Conservation (phyloP, 2,329 filamentous ascomycete genomes). For the Talaromyces rugulosus region DNA sequence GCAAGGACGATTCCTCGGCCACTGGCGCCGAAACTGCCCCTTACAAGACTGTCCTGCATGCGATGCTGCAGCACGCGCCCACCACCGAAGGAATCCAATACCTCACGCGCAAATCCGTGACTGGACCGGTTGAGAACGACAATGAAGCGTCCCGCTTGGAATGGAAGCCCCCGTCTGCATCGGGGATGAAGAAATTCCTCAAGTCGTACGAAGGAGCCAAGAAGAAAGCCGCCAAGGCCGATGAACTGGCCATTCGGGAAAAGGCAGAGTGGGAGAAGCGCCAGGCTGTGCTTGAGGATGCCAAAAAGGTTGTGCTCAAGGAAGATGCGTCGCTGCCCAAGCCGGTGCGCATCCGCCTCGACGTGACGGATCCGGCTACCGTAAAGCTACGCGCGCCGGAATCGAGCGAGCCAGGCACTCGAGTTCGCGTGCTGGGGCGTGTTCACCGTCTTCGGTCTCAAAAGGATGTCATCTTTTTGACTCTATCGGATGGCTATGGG, state of each 20-base stretch:
- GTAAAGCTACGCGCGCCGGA: constrained; percentile 52
- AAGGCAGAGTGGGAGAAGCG: constrained; percentile 69
- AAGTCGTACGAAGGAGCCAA: constrained; percentile 70
- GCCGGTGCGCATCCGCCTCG: constrained; percentile 71
- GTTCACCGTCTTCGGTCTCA: constrained; percentile 78
- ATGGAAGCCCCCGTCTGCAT: constrained; percentile 81
- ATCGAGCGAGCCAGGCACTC: constrained; percentile 61
- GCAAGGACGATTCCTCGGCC: constrained; percentile 63
- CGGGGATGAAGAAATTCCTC: constrained; percentile 78
- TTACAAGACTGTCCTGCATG: constrained; percentile 76
- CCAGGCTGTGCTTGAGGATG: constrained; percentile 70
- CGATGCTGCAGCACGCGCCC: constrained; percentile 67
- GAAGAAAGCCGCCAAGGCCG: constrained; percentile 79
- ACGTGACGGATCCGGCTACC: constrained; percentile 60
- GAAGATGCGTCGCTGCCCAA: constrained; percentile 71
- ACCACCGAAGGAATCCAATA: constrained; percentile 56
- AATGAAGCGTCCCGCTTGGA: constrained; percentile 55
- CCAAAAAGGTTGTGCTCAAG: constrained; percentile 68
- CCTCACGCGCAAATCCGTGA: constrained; percentile 64
- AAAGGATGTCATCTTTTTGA: constrained; percentile 82
- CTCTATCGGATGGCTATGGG: constrained; percentile 78
- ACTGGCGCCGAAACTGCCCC: constrained; percentile 68
- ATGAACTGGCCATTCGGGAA: constrained; percentile 66
- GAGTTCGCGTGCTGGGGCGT: constrained; percentile 75
- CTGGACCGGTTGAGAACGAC: constrained; percentile 56